These are phyloP conservation scores for Soucietia sequanensis DNA, from an alignment of 805 yeast species.

Conservation along the genomic window DNA sequence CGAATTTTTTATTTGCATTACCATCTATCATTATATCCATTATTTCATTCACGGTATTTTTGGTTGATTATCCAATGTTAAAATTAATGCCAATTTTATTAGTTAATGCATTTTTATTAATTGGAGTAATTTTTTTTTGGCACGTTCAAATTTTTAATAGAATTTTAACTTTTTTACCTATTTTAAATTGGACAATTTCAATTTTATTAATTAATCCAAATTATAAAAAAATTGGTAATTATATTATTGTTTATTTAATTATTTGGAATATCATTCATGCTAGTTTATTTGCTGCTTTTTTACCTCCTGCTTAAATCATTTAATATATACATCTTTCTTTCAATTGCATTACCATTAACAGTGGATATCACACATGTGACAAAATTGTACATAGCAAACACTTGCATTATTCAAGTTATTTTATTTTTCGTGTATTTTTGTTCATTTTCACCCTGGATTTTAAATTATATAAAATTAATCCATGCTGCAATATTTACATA, in stretches of 20 bases:
- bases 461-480: too few relatives aligned
- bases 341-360: too few relatives aligned
- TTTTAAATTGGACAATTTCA: conserved; percentile 71
- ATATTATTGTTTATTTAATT: conserved; percentile 53
- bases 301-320: conserved; percentile 99
- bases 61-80: conserved; percentile 31
- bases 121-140: conserved; percentile 60
- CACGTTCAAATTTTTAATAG: conserved; percentile 87
- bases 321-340: too few relatives aligned
- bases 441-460: too few relatives aligned
- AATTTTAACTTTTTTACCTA: conserved; percentile 72
- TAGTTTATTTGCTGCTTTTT: conserved; percentile 70
- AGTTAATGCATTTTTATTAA: conserved; percentile 43
- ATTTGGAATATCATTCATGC: conserved; percentile 72
- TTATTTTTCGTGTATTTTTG: too few relatives aligned
- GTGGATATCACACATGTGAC: too few relatives aligned
- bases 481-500: too few relatives aligned
- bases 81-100: conserved; percentile 37
- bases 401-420: too few relatives aligned
- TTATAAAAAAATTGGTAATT: conserved; percentile 19
- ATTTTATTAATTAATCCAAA: conserved; percentile 14
- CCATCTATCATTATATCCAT: conserved; percentile 59
- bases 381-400: too few relatives aligned
- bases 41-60: conserved; percentile 39
- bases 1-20: conserved; percentile 73